Base-by-base conservation (phyloP, 306 rosid species). In the Malus asiatica region DNA sequence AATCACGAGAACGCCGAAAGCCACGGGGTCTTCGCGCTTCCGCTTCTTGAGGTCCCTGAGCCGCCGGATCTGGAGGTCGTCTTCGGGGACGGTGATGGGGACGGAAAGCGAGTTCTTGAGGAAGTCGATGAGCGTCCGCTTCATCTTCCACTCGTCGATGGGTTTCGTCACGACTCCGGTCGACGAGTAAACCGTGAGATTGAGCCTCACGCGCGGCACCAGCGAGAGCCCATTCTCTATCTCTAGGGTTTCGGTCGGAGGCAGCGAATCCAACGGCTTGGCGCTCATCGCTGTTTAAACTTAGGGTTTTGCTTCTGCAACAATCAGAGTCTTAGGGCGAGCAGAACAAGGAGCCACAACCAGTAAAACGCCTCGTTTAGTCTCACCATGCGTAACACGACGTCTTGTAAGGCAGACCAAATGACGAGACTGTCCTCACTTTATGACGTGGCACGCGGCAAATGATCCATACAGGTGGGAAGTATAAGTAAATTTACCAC, bases 121-220 rank as follows among this genome's bases (percentile, higher is more conserved):
- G 76, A 80, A 95, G 64, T 92, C 90, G 52, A 92, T 84, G 18
- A 92, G 87, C 6, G 98, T 83, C 53, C 84, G 93, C 68, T 89
- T 95, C 65, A 88, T 72, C 82, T 92, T 90, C 97, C 97, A 95
- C 73, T 95, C 96, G 81, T 94, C 96, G 77, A 92, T 79, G 27
- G 93, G 89, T 59, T 81, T 82, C 12, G 87, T 73, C 68, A 90
- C 77, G 0, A 89, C 75, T 29, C 83, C 81, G 51, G 78, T 80
- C 5, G 91, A 77, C 11, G 96, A 93, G 74, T 76, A 85, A 12
- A 95, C 79, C 0, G 92, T 85, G 66, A 92, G 87, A 73, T 84
- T 84, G 48, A 95, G 88, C 81, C 89, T 89, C 74, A 95, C 58
- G 70, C 97, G 97, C 27, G 96, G 97, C 14, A 87, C 86, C 15